phyloP scores from a whole-genome alignment of 2,329 filamentous ascomycete genomes.

The Neopestalotiopsis sp. region DNA sequence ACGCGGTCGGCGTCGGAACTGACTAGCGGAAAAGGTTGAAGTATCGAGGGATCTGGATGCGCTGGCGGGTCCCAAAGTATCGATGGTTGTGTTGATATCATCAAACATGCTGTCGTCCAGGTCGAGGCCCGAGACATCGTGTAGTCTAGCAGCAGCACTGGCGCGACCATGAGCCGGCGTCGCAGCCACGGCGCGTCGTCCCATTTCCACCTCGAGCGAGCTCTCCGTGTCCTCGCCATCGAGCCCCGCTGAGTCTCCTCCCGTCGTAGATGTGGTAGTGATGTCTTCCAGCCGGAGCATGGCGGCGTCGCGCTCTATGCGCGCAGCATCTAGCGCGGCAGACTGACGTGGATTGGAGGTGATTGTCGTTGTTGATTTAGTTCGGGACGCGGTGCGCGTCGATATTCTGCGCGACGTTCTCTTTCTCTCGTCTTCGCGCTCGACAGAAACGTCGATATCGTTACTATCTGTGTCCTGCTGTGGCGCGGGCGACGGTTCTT shows the following conservation, averaged over 20 bases:
- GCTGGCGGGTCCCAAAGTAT: conserved; percentile 32
- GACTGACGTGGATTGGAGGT: conserved; percentile 25
- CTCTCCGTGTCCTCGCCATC: conserved; percentile 25
- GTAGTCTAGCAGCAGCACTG: conserved; percentile 24
- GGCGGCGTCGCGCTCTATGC: conserved; percentile 34
- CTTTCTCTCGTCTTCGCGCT: conserved; percentile 34
- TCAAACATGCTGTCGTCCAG: conserved; percentile 39
- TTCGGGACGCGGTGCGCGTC: neutral
- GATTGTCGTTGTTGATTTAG: neutral
- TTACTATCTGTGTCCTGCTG: conserved; percentile 25
- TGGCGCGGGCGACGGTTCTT: conserved; percentile 18
- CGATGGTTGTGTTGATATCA: conserved; percentile 37
- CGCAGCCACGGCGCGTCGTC: conserved; percentile 24
- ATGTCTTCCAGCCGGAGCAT: conserved; percentile 37
- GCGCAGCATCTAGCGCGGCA: conserved; percentile 27
- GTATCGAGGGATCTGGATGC: conserved; percentile 36
- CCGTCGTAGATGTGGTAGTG: conserved; percentile 31
- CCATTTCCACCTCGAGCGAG: conserved; percentile 26
- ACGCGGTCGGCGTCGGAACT: conserved; percentile 38
- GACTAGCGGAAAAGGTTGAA: conserved; percentile 34
- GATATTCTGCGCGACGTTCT: conserved; percentile 19
- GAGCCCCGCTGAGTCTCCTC: conserved; percentile 21
- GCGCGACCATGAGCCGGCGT: conserved; percentile 28
- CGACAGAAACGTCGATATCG: conserved; percentile 38
- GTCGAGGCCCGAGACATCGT: conserved; percentile 36